Conservation (phyloP, 2,329 filamentous ascomycete genomes). For the Penicillium decumbens region DNA sequence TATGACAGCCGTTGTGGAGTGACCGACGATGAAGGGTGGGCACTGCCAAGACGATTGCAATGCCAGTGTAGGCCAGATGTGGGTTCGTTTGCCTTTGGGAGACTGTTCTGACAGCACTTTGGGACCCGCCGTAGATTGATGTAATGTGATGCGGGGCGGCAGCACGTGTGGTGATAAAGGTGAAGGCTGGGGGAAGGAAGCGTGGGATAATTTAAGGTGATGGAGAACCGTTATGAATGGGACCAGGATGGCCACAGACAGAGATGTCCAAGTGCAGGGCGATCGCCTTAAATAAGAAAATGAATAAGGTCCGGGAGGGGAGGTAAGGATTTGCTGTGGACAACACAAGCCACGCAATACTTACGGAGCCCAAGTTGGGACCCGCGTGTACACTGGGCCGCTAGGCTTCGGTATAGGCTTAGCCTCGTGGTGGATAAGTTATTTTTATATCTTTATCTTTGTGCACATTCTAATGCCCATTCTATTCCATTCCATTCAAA, state of each 20-base stretch:
- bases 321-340: constrained; percentile 1
- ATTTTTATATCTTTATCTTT: background rate
- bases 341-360: constrained; percentile 8
- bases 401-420: background rate
- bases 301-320: background rate
- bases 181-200: background rate
- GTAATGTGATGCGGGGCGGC: background rate
- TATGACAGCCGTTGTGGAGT: constrained; percentile 21
- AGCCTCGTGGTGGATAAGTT: background rate
- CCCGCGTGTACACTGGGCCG: background rate
- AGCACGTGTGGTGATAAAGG: background rate
- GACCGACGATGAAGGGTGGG: constrained; percentile 10
- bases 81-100: background rate
- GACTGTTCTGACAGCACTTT: background rate
- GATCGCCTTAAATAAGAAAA: constrained; percentile 2
- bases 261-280: background rate
- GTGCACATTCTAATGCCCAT: background rate
- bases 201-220: constrained; percentile 1
- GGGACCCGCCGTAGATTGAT: background rate
- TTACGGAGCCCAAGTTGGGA: background rate
- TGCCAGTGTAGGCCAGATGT: background rate
- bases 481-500: background rate
- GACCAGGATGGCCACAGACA: background rate
- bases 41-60: constrained; percentile 29
- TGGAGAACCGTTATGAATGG: constrained; percentile 9